Conservation (phyloP, 2,329 filamentous ascomycete genomes). For the Aspergillus sp. region DNA sequence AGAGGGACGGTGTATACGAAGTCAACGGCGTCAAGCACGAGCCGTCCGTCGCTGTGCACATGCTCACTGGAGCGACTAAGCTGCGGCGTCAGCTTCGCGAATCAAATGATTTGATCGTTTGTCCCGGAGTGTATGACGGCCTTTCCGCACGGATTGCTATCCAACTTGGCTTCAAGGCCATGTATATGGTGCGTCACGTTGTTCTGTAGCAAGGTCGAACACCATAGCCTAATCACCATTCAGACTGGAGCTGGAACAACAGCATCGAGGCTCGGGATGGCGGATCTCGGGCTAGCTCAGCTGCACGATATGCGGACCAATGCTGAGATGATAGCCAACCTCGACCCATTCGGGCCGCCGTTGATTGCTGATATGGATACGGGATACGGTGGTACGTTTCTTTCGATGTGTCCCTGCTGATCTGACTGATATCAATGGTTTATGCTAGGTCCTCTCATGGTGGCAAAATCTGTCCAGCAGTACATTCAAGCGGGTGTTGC, state of each 20-base stretch:
- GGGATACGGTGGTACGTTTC: constrained; percentile 48
- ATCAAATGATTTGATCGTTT: constrained; percentile 47
- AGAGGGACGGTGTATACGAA: constrained; percentile 33
- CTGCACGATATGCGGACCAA: constrained; percentile 63
- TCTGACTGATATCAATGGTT: background rate
- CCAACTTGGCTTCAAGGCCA: constrained; percentile 59
- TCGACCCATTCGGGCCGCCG: constrained; percentile 53
- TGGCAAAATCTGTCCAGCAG: constrained; percentile 48
- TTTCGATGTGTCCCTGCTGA: background rate
- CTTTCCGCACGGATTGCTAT: constrained; percentile 64
- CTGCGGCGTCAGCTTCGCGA: constrained; percentile 28
- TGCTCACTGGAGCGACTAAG: constrained; percentile 29
- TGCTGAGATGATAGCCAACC: constrained; percentile 63
- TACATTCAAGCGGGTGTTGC: constrained; percentile 56
- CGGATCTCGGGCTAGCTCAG: constrained; percentile 63
- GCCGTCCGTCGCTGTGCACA: constrained; percentile 26
- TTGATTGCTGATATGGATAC: constrained; percentile 60
- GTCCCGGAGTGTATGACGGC: constrained; percentile 68
- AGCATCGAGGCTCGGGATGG: constrained; percentile 60
- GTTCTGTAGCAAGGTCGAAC: background rate
- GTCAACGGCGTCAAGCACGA: constrained; percentile 29
- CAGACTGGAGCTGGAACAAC: constrained; percentile 64
- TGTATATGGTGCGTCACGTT: constrained; percentile 61
- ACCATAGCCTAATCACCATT: background rate
- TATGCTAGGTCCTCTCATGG: constrained; percentile 40